A percentile compares a stretch with the other conserved stretches of the same genome.
phyloP scores from a whole-genome alignment of 345 rosid species.

The Iberis pinnata region DNA sequence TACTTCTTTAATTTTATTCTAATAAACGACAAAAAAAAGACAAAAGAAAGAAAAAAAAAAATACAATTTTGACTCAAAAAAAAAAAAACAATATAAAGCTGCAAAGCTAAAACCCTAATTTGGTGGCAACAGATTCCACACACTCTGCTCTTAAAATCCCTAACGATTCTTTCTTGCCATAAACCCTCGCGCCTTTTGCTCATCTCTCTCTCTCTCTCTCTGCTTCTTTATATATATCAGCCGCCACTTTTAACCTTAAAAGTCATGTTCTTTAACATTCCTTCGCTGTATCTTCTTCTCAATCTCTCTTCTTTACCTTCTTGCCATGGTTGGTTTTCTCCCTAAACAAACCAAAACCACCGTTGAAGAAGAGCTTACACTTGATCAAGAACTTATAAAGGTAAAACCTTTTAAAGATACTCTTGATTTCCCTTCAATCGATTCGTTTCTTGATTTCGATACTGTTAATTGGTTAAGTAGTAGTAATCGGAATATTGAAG shows the following conservation, averaged over 20 bases:
- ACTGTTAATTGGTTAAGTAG: constrained; percentile 48
- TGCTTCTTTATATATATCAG: no score
- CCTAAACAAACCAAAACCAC: no score
- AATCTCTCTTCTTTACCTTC: constrained; percentile 13
- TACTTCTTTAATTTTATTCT: no score
- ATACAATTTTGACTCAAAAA: no score
- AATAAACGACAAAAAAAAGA: no score
- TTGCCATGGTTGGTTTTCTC: constrained; percentile 47
- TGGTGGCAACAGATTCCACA: constrained; percentile 4
- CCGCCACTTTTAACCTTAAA: constrained; percentile 13
- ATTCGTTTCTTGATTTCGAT: constrained; percentile 61
- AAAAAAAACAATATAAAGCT: no score
- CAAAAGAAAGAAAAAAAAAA: no score
- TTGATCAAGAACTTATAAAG: constrained; percentile 28
- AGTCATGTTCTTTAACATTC: constrained; percentile 27
- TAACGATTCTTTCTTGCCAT: constrained; percentile 15
- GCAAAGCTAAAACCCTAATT: constrained; percentile 35
- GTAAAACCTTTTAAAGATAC: constrained; percentile 28
- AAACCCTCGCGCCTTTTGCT: constrained; percentile 26
- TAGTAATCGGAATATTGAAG: constrained; percentile 28
- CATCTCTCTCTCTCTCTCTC: constrained; percentile 15
- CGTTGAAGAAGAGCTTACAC: constrained; percentile 26
- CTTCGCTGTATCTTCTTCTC: constrained; percentile 6
- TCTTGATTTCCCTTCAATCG: constrained; percentile 36
- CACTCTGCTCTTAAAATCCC: constrained; percentile 27